A percentile compares a stretch with the other conserved stretches of the same genome.
phyloP scores from a whole-genome alignment of 208 protist species.

The Leishmania amazonensis region DNA sequence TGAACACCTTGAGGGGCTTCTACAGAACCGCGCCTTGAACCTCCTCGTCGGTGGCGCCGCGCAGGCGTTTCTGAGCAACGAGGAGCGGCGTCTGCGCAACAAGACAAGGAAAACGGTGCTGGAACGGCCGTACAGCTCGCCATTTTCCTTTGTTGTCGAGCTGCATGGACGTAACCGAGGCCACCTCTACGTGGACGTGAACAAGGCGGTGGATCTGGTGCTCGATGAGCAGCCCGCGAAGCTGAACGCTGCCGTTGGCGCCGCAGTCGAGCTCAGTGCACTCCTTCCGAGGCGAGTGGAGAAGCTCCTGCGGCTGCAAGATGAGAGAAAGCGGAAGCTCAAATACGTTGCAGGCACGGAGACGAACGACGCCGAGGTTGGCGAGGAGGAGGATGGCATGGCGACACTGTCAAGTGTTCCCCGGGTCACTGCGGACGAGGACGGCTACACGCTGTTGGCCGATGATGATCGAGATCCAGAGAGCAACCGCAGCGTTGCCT shows the following conservation, averaged over 20 bases:
- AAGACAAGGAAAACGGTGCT: slow-evolving; percentile 88
- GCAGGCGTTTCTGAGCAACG: slow-evolving; percentile 90
- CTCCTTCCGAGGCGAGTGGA: slow-evolving; percentile 41
- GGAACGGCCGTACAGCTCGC: slow-evolving; percentile 72
- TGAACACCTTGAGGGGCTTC: slow-evolving; percentile 63
- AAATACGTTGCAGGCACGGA: not conserved
- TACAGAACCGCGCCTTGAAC: slow-evolving; percentile 90
- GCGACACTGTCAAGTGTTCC: not conserved
- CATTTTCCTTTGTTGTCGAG: slow-evolving; percentile 87
- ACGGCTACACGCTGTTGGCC: slow-evolving; percentile 25
- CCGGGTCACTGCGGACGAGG: slow-evolving; percentile 10
- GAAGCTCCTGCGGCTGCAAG: slow-evolving; percentile 27
- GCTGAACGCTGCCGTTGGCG: slow-evolving; percentile 48
- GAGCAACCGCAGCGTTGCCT: not conserved
- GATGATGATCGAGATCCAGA: not conserved
- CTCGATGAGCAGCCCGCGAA: slow-evolving; percentile 74
- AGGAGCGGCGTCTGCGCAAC: slow-evolving; percentile 75
- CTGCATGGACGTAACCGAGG: slow-evolving; percentile 52
- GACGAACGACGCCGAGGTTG: not conserved
- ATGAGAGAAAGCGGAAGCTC: slow-evolving; percentile 1
- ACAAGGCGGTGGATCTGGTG: slow-evolving; percentile 81
- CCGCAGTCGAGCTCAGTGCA: slow-evolving; percentile 36
- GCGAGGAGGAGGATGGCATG: not conserved
- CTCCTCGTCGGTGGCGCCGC: slow-evolving; percentile 88
- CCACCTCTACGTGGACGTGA: slow-evolving; percentile 83